phyloP scores from a whole-genome alignment of 495 filamentous ascomycete species.

The Elaphomyces granulatus region DNA sequence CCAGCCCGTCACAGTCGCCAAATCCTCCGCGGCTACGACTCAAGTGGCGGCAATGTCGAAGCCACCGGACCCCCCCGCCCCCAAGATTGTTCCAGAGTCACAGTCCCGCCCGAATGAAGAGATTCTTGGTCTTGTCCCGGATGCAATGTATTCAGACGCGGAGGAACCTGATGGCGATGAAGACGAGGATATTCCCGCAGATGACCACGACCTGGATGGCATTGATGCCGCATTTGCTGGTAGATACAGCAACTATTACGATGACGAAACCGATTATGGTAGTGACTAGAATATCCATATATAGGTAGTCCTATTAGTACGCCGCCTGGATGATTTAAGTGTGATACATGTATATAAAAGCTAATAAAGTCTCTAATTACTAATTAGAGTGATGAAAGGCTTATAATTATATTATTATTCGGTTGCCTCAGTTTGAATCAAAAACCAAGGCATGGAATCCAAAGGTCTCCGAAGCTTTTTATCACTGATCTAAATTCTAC shows the following conservation, averaged over 20 bases:
- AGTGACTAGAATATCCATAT: constrained; percentile 22
- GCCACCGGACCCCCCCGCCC: neutral
- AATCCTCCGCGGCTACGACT: constrained; percentile 11
- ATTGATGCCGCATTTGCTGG: constrained; percentile 30
- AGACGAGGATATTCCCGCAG: constrained; percentile 14
- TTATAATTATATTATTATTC: too few species aligned
- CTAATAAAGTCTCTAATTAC: too few species aligned
- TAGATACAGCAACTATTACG: constrained; percentile 22
- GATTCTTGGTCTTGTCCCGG: constrained; percentile 12
- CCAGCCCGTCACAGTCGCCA: too few species aligned
- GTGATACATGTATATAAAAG: too few species aligned
- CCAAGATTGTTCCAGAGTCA: too few species aligned
- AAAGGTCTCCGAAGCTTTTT: too few species aligned
- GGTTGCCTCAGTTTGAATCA: too few species aligned
- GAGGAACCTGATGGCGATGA: constrained; percentile 22
- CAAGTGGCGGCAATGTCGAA: constrained; percentile 7
- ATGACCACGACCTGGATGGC: constrained; percentile 19
- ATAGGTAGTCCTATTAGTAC: too few species aligned
- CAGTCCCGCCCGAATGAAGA: constrained; percentile 12
- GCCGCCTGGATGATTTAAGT: too few species aligned
- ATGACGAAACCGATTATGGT: constrained; percentile 21
- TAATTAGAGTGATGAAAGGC: too few species aligned
- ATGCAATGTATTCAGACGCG: constrained; percentile 7
- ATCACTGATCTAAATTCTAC: too few species aligned
- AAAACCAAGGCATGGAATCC: too few species aligned